A percentile compares a stretch with the other conserved stretches of the same genome.
These are phyloP conservation scores for Solanum hybrid DNA, from an alignment of 305 asterid species.

Conservation along the genomic window DNA sequence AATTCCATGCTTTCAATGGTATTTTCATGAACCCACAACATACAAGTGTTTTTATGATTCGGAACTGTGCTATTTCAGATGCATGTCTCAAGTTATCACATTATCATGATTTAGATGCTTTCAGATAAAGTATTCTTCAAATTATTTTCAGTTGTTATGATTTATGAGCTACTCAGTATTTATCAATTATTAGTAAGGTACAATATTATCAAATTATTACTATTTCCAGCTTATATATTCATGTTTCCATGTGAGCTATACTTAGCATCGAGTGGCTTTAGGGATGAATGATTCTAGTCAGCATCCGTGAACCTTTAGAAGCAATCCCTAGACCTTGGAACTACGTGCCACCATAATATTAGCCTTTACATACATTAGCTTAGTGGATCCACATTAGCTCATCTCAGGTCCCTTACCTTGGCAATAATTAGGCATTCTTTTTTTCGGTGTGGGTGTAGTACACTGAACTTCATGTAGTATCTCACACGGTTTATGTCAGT, in stretches of 20 bases:
- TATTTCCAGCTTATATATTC: background rate
- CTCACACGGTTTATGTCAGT: background rate
- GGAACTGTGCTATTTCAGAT: background rate
- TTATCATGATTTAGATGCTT: background rate
- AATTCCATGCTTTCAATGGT: background rate
- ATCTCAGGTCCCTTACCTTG: background rate
- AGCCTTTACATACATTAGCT: background rate
- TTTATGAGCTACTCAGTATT: background rate
- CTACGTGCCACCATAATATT: background rate
- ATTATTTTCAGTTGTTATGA: background rate
- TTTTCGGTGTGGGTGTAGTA: background rate
- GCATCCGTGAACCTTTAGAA: background rate
- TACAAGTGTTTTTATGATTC: background rate
- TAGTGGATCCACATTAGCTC: background rate
- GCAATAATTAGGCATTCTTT: background rate
- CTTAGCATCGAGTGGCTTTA: background rate
- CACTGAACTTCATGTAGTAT: background rate
- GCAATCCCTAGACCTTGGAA: background rate
- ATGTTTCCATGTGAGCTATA: background rate
- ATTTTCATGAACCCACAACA: background rate
- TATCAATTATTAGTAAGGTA: background rate
- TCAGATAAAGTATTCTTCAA: background rate
- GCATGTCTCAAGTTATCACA: background rate
- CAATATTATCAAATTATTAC: background rate
- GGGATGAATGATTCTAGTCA: background rate